Evolutionary conservation across 148 eudicot species (phyloP).

Genomic region (Vaccinium corymbosum): DNA sequence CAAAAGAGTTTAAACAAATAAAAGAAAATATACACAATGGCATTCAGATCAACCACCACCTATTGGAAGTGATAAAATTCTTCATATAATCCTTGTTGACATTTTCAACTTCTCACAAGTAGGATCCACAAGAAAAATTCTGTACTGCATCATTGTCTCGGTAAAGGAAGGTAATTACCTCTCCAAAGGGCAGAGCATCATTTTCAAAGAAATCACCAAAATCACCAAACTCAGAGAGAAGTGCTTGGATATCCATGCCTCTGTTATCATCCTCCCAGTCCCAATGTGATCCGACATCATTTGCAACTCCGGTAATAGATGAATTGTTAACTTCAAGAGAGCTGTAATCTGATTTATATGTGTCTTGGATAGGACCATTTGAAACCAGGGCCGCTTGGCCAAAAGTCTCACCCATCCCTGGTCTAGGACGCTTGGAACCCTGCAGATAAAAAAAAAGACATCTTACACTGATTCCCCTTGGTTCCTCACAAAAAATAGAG

Average conservation of each 20-base stretch:
- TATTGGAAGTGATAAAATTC: not conserved
- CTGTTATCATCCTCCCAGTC: conserved; percentile 92
- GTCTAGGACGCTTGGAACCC: conserved; percentile 83
- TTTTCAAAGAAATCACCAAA: conserved; percentile 92
- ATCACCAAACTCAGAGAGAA: conserved; percentile 91
- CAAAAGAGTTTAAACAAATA: not conserved
- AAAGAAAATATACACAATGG: not conserved
- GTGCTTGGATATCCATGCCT: conserved; percentile 92
- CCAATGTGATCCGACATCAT: conserved; percentile 67
- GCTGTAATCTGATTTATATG: conserved; percentile 38
- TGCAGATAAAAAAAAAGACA: conserved; percentile 32
- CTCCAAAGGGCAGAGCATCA: conserved; percentile 87
- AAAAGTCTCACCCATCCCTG: conserved; percentile 59
- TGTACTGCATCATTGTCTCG: not conserved
- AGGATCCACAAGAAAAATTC: not conserved
- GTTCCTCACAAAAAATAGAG: not conserved
- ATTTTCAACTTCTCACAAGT: not conserved
- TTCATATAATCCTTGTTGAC: not conserved
- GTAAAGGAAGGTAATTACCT: conserved; percentile 45
- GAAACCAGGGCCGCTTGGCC: conserved; percentile 50
- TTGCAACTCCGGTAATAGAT: conserved; percentile 49
- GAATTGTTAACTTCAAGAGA: conserved; percentile 49
- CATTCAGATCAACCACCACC: not conserved
- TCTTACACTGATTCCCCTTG: not conserved
- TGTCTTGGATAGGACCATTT: conserved; percentile 48